Evolutionary conservation across 2,329 filamentous ascomycete species (phyloP), one percentile per base, ranked within the genome.

Genomic region (Phialophora chinensis): DNA sequence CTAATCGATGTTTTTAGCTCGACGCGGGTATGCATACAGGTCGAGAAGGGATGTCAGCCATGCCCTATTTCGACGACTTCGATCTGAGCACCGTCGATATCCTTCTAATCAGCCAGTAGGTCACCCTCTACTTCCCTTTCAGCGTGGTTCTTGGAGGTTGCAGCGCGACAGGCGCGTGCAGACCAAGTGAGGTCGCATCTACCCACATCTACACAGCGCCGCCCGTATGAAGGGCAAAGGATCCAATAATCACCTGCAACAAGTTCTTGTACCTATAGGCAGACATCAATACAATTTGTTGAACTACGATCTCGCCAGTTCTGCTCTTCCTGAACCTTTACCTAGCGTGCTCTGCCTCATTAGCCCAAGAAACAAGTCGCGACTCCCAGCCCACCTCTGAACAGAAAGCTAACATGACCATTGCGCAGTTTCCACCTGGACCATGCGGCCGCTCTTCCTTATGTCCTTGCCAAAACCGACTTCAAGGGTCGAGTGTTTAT

Each of bases 61-160:
- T 99, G 59, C 95, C 95, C 0, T 99, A 97, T 82, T 99, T 97
- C 79, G 95, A 99, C 78, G 93, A 98, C 76, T 99, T 98, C 79
- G 95, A 99, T 77, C 85, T 99, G 23, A 97, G 94, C 80, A 97
- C 92, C 1, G 93, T 99, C 72, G 95, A 99, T 78, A 91, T 99
- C 74, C 90, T 99, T 62, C 85, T 99, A 72, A 97, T 99, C 76
- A 98, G 93, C 88, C 95, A 99, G 95, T 98, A 96, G 91, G 93
- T 89, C 63, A 62, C 20, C 57, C 33, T 54, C 75, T 62, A 69
- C 62, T 62, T 67, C 69, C 72, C 60, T 64, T 68, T 69, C 61
- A 70, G 72, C 70, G 58, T 66, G 50, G 69, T 63, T 65, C 58
- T 62, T 50, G 62, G 66, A 27, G 49, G 55, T 57, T 58, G 42